Evolutionary conservation across 495 filamentous ascomycete genomes (phyloP).

Genomic region (Barbatosphaeria neglecta): DNA sequence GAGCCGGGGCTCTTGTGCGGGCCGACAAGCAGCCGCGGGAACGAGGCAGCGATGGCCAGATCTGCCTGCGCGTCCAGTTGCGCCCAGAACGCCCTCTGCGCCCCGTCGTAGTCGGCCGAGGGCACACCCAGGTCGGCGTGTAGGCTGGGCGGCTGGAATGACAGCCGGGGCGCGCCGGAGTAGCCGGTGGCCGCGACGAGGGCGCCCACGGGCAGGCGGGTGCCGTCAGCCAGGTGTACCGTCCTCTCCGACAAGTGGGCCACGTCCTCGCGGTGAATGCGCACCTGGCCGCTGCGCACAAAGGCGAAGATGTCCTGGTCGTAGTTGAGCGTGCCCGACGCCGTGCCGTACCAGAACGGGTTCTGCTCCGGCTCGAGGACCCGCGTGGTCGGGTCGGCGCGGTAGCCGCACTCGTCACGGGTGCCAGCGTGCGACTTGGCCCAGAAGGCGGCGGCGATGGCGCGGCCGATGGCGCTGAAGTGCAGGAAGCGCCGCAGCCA

Average conservation of each 20-base stretch:
- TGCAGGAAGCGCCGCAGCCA: slow-evolving; percentile 27
- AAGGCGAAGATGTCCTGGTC: slow-evolving; percentile 48
- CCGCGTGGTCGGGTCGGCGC: slow-evolving; percentile 36
- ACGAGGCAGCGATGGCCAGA: slow-evolving; percentile 41
- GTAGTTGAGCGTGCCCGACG: slow-evolving; percentile 54
- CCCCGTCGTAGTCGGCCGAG: not conserved
- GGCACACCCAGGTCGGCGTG: slow-evolving; percentile 11
- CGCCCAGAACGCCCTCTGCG: slow-evolving; percentile 6
- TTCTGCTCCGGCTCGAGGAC: slow-evolving; percentile 45
- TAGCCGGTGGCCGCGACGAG: slow-evolving; percentile 58
- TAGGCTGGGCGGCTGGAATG: slow-evolving; percentile 1
- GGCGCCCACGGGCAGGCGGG: slow-evolving; percentile 40
- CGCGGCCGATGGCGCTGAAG: slow-evolving; percentile 45
- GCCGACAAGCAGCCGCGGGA: slow-evolving; percentile 39
- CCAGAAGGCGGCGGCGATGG: slow-evolving; percentile 53
- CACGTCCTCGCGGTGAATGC: slow-evolving; percentile 53
- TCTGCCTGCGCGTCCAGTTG: slow-evolving; percentile 35
- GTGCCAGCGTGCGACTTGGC: slow-evolving; percentile 40
- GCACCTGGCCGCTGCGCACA: slow-evolving; percentile 43
- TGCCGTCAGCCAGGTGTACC: slow-evolving; percentile 32
- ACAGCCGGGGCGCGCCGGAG: slow-evolving; percentile 7
- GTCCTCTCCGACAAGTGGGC: slow-evolving; percentile 34
- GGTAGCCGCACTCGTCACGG: slow-evolving; percentile 38
- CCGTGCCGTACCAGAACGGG: slow-evolving; percentile 40
- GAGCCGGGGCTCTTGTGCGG: slow-evolving; percentile 19